Evolutionary conservation across 1,284 basidiomycete genomes (phyloP).

Genomic region (Cryptococcus floricola): DNA sequence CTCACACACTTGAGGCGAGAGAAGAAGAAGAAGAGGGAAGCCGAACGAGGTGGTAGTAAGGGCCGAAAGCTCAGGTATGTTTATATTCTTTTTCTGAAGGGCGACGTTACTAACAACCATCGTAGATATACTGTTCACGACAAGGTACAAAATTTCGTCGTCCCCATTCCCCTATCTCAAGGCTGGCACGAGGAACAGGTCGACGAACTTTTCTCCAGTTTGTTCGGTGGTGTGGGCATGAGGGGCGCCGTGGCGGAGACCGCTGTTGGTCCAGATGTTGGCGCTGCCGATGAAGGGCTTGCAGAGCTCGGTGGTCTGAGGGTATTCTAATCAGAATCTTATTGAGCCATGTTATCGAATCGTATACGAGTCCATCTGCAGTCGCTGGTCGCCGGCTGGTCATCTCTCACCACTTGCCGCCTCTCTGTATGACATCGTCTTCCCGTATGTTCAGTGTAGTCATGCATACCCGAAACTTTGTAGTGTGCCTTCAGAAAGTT

Average conservation of each 20-base stretch:
- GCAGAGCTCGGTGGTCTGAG: slow-evolving; percentile 28
- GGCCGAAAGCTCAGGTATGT: slow-evolving; percentile 74
- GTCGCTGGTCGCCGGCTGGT: too few relatives aligned
- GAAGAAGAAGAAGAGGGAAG: slow-evolving; percentile 66
- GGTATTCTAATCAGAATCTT: slow-evolving; percentile 20
- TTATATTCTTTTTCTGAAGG: neutral
- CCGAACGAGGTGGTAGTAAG: slow-evolving; percentile 91
- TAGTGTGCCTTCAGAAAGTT: too few relatives aligned
- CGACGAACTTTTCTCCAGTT: slow-evolving; percentile 80
- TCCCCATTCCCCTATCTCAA: slow-evolving; percentile 62
- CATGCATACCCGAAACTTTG: too few relatives aligned
- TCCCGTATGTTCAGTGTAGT: too few relatives aligned
- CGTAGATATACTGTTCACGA: slow-evolving; percentile 83
- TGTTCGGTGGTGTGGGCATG: slow-evolving; percentile 60
- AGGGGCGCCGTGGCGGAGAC: slow-evolving; percentile 21
- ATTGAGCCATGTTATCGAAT: too few relatives aligned
- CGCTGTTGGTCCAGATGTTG: slow-evolving; percentile 13
- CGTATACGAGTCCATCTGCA: too few relatives aligned
- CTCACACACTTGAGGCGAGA: slow-evolving; percentile 45
- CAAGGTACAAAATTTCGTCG: slow-evolving; percentile 91
- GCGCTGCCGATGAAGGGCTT: slow-evolving; percentile 19
- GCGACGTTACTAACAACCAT: neutral
- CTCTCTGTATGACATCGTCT: too few relatives aligned
- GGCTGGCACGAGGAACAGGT: slow-evolving; percentile 91
- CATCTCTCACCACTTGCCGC: too few relatives aligned